A percentile compares a stretch with the other conserved stretches of the same genome.
These are phyloP conservation scores for Schwanniomyces polymorphus DNA, from an alignment of 805 yeast species.

Conservation along the genomic window DNA sequence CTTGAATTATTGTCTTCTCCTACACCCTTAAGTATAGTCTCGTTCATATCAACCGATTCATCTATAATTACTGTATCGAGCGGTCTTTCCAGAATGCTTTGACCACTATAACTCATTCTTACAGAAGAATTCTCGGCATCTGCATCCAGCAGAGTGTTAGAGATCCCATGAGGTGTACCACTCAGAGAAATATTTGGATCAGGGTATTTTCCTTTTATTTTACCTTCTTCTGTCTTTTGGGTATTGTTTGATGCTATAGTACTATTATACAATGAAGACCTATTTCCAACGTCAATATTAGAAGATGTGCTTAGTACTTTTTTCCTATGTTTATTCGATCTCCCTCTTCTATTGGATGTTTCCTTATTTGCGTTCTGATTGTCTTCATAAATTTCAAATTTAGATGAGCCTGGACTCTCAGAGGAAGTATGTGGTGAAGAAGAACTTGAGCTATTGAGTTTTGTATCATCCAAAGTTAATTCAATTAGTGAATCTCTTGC, in stretches of 20 bases:
- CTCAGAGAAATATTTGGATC: slow-evolving; percentile 15
- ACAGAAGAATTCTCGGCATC: not conserved
- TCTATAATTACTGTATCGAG: not conserved
- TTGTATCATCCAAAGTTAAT: slow-evolving; percentile 10
- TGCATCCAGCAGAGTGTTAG: slow-evolving; percentile 3
- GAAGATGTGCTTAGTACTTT: slow-evolving; percentile 17
- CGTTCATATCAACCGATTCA: not conserved
- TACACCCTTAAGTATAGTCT: not conserved
- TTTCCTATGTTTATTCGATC: slow-evolving; percentile 3
- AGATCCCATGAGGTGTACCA: slow-evolving; percentile 8
- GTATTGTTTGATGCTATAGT: slow-evolving; percentile 13
- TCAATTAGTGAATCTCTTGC: slow-evolving; percentile 9
- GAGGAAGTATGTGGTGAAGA: not conserved
- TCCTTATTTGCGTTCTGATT: not conserved
- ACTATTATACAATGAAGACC: slow-evolving; percentile 15
- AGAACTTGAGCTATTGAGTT: not conserved
- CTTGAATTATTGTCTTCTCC: not conserved
- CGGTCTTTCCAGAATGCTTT: slow-evolving; percentile 6
- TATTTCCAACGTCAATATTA: slow-evolving; percentile 12
- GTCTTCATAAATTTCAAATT: slow-evolving; percentile 12
- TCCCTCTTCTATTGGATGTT: slow-evolving; percentile 5
- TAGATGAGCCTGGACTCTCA: slow-evolving; percentile 4
- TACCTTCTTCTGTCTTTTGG: not conserved
- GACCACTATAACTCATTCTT: not conserved
- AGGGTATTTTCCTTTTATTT: slow-evolving; percentile 16